Evolutionary conservation across 345 rosid genomes (phyloP), one percentile per base, ranked within the genome.

Genomic region (Raphanus raphanistrum): DNA sequence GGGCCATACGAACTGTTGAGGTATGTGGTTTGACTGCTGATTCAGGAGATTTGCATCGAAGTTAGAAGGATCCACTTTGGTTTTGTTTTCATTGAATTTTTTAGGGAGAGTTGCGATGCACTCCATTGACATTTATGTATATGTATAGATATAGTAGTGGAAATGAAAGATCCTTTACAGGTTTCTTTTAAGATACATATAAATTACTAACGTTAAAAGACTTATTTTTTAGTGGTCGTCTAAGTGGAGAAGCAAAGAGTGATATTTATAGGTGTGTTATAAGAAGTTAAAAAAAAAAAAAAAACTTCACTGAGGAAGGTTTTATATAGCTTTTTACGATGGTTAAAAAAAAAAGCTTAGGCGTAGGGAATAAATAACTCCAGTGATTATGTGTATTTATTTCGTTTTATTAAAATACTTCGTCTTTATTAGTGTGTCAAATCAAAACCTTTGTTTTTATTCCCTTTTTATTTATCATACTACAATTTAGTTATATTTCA

Each of bases 1-100:
- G 0, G 97, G 97, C 98, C 98, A 94, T 13, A 92, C 59, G 85
- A 92, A 94, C 80, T 90, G 84, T 41, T 82, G 79, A 21, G 97
- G 97, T 78, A 94, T 85, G 79, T 67, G 58, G 69, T 66, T 79
- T 35, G 85, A 11, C 57, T 87, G 84, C 62, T 74, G 69, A 4
- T 83, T 82, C 3, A 92, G 76, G 6, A 82, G 25, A 0, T 84
- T 69, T 25, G 94, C 87, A 41, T 90, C 94, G 25, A 94, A 94
- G 63, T 86, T 87, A 1, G 84, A 68, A 66, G 70, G 43, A 59
- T 60, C 41, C 12, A 61, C 77, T 33, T 61, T 68, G 70, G 45
- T 54, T 68, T 62, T 79, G 57, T 72, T 68, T n/a, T 68, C 78
- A 60, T 15, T 33, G 75, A 68, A 73, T 6, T 21, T 62, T 63